Evolutionary conservation across 2,329 filamentous ascomycete species (phyloP).

Genomic region (Colletotrichum tofieldiae): DNA sequence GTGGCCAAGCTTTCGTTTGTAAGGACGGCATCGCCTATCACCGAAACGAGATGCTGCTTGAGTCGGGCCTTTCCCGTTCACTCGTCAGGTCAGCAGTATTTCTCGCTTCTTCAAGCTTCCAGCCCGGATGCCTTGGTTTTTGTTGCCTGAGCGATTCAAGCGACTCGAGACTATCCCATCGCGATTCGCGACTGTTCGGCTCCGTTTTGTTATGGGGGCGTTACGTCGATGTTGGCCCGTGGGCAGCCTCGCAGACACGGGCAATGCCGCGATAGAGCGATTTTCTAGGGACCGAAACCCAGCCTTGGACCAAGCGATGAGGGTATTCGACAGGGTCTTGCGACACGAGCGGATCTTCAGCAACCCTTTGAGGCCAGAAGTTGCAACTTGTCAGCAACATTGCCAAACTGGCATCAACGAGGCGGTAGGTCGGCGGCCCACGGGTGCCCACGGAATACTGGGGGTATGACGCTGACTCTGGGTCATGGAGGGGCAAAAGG

Average conservation of each 20-base stretch:
- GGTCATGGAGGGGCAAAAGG: conserved; percentile 38
- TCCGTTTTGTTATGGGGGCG: conserved; percentile 15
- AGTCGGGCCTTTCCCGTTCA: conserved; percentile 13
- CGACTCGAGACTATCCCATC: neutral
- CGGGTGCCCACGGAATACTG: conserved; percentile 29
- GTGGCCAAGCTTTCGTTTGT: neutral
- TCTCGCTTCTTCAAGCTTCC: neutral
- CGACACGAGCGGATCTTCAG: conserved; percentile 1
- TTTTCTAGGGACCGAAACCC: conserved; percentile 2
- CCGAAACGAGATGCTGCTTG: conserved; percentile 3
- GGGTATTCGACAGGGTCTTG: conserved; percentile 19
- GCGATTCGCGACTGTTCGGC: conserved; percentile 8
- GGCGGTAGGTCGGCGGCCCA: neutral
- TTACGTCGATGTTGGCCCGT: conserved; percentile 19
- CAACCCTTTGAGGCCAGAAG: neutral
- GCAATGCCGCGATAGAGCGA: conserved; percentile 2
- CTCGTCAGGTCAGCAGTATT: neutral
- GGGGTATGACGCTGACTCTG: conserved; percentile 42
- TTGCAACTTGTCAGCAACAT: neutral
- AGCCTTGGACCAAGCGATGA: conserved; percentile 10
- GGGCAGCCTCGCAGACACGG: conserved; percentile 1
- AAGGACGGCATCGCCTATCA: conserved; percentile 6
- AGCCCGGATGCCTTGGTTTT: conserved; percentile 9
- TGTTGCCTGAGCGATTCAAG: conserved; percentile 5
- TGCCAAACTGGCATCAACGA: conserved; percentile 5